These are phyloP conservation scores for Colletotrichum costaricense DNA, from an alignment of 2,329 filamentous ascomycete species.

Conservation along the genomic window DNA sequence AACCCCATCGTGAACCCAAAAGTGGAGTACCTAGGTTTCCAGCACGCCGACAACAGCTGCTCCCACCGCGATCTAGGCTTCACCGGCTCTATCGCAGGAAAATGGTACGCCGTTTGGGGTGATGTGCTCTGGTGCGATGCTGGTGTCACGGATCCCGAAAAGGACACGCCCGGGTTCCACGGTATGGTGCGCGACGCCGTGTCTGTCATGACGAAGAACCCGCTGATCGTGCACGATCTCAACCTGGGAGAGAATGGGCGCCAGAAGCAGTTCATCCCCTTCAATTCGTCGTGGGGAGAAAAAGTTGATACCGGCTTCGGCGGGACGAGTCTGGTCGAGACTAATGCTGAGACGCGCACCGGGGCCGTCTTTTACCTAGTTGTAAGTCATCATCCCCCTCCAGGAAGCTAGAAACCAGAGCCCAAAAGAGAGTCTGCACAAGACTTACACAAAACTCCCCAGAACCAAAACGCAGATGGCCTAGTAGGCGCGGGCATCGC, in stretches of 20 bases:
- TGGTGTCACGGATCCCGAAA: slow-evolving; percentile 45
- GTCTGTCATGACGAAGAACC: slow-evolving; percentile 47
- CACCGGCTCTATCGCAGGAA: slow-evolving; percentile 46
- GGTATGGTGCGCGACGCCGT: slow-evolving; percentile 53
- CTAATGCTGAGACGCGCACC: slow-evolving; percentile 40
- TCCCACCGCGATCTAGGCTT: slow-evolving; percentile 51
- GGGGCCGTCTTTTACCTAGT: slow-evolving; percentile 51
- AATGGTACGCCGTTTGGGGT: slow-evolving; percentile 53
- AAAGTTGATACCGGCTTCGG: slow-evolving; percentile 49
- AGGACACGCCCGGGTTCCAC: slow-evolving; percentile 48
- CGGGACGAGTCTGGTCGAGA: slow-evolving; percentile 52
- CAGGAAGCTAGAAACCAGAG: no score
- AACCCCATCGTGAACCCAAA: slow-evolving; percentile 47
- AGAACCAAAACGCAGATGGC: slow-evolving; percentile 44
- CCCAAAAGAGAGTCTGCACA: not conserved
- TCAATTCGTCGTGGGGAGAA: slow-evolving; percentile 50
- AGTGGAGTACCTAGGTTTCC: slow-evolving; percentile 48
- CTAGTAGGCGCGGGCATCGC: slow-evolving; percentile 50
- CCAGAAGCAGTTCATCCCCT: slow-evolving; percentile 51
- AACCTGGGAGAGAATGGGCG: slow-evolving; percentile 48
- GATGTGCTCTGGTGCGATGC: slow-evolving; percentile 49
- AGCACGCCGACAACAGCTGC: slow-evolving; percentile 50
- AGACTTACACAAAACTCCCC: rapidly evolving
- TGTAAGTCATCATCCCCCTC: slow-evolving; percentile 38
- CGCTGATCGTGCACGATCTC: slow-evolving; percentile 49